phyloP scores from a whole-genome alignment of 2,329 filamentous ascomycete genomes.

The Sphaerulina musiva region DNA sequence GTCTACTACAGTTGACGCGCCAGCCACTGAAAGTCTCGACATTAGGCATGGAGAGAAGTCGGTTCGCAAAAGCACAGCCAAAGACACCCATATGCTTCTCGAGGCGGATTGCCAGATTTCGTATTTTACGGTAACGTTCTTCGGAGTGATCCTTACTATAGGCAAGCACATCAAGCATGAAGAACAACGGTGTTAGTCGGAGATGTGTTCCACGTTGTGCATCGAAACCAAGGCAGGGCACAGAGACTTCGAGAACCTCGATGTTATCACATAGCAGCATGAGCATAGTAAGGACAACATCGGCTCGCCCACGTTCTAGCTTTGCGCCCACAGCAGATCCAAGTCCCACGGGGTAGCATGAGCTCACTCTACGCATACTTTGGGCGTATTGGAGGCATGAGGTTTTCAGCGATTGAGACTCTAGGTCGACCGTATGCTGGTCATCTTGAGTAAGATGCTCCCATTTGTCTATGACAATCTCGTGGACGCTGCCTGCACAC shows the following conservation, averaged over 20 bases:
- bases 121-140: constrained; percentile 3
- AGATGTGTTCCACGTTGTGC: constrained; percentile 4
- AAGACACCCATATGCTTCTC: constrained; percentile 9
- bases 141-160: constrained; percentile 4
- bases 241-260: constrained; percentile 8
- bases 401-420: constrained; percentile 6
- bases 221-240: constrained; percentile 2
- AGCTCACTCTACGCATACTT: constrained; percentile 3
- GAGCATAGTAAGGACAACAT: constrained; percentile 10
- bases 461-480: constrained; percentile 13
- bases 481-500: background rate
- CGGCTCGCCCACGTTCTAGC: constrained; percentile 11
- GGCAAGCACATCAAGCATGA: constrained; percentile 6
- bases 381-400: constrained; percentile 10
- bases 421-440: constrained; percentile 5
- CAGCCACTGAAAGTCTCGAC: constrained; percentile 7
- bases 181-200: background rate
- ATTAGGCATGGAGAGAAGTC: constrained; percentile 5
- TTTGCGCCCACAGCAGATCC: constrained; percentile 10
- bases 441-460: constrained; percentile 4
- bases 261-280: constrained; percentile 9
- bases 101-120: constrained; percentile 7
- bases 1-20: constrained; percentile 6
- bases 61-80: constrained; percentile 5
- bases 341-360: constrained; percentile 11